phyloP scores from a whole-genome alignment of 2,329 filamentous ascomycete genomes.

The Bipolaris sorokiniana region DNA sequence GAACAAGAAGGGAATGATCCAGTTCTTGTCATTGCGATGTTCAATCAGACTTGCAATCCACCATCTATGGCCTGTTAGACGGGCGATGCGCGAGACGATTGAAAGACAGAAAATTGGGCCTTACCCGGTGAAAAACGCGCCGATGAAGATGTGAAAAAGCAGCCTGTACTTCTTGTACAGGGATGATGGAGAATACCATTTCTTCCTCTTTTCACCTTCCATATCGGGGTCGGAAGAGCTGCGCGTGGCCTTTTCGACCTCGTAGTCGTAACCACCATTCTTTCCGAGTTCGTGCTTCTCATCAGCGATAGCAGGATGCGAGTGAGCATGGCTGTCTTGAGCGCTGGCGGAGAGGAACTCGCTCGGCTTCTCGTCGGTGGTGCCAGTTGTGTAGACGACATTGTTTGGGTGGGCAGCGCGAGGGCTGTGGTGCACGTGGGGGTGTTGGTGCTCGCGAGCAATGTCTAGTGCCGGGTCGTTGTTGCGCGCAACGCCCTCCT shows the following conservation, averaged over 20 bases:
- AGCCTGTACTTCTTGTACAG: conserved; percentile 52
- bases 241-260: conserved; percentile 50
- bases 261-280: conserved; percentile 41
- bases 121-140: conserved; percentile 61
- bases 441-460: conserved; percentile 47
- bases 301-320: conserved; percentile 25
- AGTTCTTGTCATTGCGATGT: conserved; percentile 75
- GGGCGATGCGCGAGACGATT: conserved; percentile 1
- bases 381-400: conserved; percentile 45
- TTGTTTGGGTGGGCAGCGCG: conserved; percentile 40
- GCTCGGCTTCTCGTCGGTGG: conserved; percentile 41
- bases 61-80: conserved; percentile 59
- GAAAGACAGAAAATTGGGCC: conserved; percentile 14
- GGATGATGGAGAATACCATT: conserved; percentile 22
- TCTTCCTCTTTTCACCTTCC: conserved; percentile 27
- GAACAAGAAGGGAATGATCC: conserved; percentile 83
- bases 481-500: conserved; percentile 43
- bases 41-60: conserved; percentile 78
- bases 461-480: conserved; percentile 48
- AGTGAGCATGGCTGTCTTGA: conserved; percentile 50
- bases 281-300: conserved; percentile 43
- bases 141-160: conserved; percentile 51
- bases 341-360: conserved; percentile 46
- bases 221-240: conserved; percentile 34
- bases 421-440: conserved; percentile 48